Base-by-base conservation (phyloP, 305 asterid genomes). In the Rubia peregrina region DNA sequence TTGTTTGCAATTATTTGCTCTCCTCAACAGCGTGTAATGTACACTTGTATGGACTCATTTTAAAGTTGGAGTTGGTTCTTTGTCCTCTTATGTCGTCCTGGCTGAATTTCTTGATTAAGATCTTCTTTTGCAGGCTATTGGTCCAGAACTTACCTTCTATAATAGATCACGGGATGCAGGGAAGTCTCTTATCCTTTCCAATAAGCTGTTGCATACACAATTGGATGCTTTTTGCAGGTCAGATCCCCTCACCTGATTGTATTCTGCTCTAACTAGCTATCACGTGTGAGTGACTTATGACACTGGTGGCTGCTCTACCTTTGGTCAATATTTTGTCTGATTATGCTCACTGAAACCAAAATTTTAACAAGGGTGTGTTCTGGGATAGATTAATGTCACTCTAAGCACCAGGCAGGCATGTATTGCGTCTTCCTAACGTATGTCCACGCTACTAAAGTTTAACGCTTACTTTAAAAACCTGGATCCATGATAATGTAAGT, bases 61-160 rank as follows among this genome's bases (percentile, higher is more conserved):
- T 41, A 65, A 33, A 65, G 40, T 73, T 76, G 33, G 68, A 44
- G 68, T 61, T 69, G 69, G 63, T 67, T 56, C 64, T 38, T 68
- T 66, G 38, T 41, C 21, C 61, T 73, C 55, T 57, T 56, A 41
- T 66, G 49, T 73, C 22, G 19, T 19, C 66, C 36, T 43, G 3
- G 42, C 13, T 44, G 43, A 55, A 65, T 77, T 67, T 71, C 55
- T 56, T 63, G 7, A 71, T 22, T 73, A 55, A 17, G 13, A 22
- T 74, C 10, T 43, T 67, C 30, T 60, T 67, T 71, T 76, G 60
- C 87, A 93, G 98, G 98, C 90, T 81, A 83, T 93, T 69, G 94
- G 96, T 75, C 98, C 98, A 61, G 98, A 93, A 86, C 95, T 93
- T 73, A 90, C 98, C 81, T 93, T 93, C 82, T 93, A 88, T 83